Conservation (phyloP, 2,329 filamentous ascomycete genomes). For the Phyllosticta citribraziliensis region DNA sequence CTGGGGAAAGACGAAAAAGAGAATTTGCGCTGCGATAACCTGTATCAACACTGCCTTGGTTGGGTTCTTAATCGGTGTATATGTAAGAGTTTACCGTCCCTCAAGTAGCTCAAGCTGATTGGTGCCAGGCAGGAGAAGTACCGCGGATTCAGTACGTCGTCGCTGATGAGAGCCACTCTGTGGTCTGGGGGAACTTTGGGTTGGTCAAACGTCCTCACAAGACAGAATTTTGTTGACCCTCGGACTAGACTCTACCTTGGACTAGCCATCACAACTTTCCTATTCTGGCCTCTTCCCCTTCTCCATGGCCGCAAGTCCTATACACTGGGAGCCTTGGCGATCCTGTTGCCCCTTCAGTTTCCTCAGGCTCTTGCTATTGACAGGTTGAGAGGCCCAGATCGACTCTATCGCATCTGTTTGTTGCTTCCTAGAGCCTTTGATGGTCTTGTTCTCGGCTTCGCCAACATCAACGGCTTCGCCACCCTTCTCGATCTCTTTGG, state of each 20-base stretch:
- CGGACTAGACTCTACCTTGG: slow-evolving; percentile 51
- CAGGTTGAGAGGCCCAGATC: slow-evolving; percentile 40
- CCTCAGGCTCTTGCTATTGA: slow-evolving; percentile 55
- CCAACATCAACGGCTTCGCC: slow-evolving; percentile 66
- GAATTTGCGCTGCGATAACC: slow-evolving; percentile 57
- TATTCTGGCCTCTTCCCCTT: slow-evolving; percentile 65
- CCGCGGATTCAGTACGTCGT: slow-evolving; percentile 72
- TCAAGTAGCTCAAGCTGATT: slow-evolving; percentile 1
- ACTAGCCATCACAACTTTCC: slow-evolving; percentile 57
- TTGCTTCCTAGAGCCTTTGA: slow-evolving; percentile 56
- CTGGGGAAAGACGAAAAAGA: slow-evolving; percentile 58
- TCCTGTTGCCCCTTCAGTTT: slow-evolving; percentile 65
- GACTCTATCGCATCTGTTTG: slow-evolving; percentile 47
- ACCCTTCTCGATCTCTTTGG: slow-evolving; percentile 68
- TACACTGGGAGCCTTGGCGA: slow-evolving; percentile 55
- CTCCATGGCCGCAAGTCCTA: slow-evolving; percentile 72
- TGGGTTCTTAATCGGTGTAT: slow-evolving; percentile 63
- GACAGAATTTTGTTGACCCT: neutral
- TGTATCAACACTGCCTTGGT: slow-evolving; percentile 65
- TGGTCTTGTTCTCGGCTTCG: slow-evolving; percentile 61
- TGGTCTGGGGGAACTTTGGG: slow-evolving; percentile 63
- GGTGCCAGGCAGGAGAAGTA: slow-evolving; percentile 53
- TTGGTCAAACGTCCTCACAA: slow-evolving; percentile 17
- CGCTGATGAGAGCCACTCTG: slow-evolving; percentile 56
- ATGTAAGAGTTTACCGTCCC: slow-evolving; percentile 30